A percentile compares a stretch with the other conserved stretches of the same genome.
These are phyloP conservation scores for Moesziomyces sp. DNA, from an alignment of 1,284 basidiomycete genomes.

Conservation along the genomic window DNA sequence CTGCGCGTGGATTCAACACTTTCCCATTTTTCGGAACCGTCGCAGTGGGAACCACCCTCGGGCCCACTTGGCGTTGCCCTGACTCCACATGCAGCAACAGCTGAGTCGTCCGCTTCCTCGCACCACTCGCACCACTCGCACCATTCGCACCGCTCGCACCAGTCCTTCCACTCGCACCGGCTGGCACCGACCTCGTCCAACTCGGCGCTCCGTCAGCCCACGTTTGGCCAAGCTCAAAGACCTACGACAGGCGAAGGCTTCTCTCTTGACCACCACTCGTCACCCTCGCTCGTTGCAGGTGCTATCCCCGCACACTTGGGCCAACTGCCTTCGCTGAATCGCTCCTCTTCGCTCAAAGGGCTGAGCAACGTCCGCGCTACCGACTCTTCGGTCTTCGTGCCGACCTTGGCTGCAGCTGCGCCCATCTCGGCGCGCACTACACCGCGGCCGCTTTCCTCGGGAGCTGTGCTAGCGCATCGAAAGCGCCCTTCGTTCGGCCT, in stretches of 20 bases:
- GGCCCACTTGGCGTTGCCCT: constrained; percentile 10
- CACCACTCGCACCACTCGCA: constrained; percentile 17
- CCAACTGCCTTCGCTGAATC: constrained; percentile 1
- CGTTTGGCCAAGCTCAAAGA: constrained; percentile 4
- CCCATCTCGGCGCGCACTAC: background rate
- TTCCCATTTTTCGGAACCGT: constrained; percentile 39
- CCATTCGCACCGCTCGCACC: constrained; percentile 15
- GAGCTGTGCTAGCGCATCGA: constrained; percentile 30
- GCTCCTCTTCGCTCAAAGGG: constrained; percentile 11
- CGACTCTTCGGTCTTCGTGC: background rate
- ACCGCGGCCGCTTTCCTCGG: constrained; percentile 6
- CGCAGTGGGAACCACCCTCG: constrained; percentile 18
- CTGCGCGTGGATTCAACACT: constrained; percentile 17
- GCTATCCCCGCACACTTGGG: no score
- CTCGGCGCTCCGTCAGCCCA: constrained; percentile 10
- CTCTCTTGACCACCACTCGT: constrained; percentile 1
- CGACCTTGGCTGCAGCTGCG: background rate
- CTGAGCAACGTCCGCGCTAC: background rate
- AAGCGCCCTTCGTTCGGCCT: constrained; percentile 48
- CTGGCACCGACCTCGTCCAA: constrained; percentile 10
- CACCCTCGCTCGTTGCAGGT: background rate
- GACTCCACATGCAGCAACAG: constrained; percentile 11
- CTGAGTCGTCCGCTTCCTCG: constrained; percentile 12
- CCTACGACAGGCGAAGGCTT: constrained; percentile 13
- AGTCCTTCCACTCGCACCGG: constrained; percentile 6